Conservation (phyloP, 441 rosid genomes). For the Erysimum cheiri region DNA sequence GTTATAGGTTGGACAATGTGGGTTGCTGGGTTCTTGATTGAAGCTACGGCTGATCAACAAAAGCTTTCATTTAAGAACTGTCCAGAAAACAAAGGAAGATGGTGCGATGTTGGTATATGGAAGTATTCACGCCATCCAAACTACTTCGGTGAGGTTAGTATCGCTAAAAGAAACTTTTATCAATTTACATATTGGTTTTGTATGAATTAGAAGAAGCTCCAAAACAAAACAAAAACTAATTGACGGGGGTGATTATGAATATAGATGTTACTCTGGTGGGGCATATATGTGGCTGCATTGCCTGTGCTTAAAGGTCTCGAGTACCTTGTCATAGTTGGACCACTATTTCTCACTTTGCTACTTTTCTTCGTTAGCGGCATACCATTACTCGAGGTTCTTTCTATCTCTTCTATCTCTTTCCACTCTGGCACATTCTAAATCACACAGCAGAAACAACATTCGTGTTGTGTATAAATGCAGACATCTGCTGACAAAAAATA, state of each 20-base stretch:
- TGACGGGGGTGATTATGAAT: conserved; percentile 18
- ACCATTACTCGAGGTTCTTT: conserved; percentile 88
- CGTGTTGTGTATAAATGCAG: conserved; percentile 51
- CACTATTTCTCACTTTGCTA: conserved; percentile 77
- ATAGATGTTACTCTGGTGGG: conserved; percentile 97
- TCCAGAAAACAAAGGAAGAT: conserved; percentile 78
- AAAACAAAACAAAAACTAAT: conserved; percentile 20
- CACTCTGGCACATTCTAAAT: background rate
- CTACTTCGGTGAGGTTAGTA: conserved; percentile 93
- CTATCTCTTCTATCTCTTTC: conserved; percentile 13
- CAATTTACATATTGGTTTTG: background rate
- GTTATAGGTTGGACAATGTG: conserved; percentile 91
- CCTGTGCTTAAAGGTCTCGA: conserved; percentile 77
- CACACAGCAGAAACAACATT: conserved; percentile 11
- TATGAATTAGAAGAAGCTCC: background rate
- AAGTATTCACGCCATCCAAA: conserved; percentile 90
- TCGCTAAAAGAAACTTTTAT: background rate
- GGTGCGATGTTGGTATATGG: conserved; percentile 92
- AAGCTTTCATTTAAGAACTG: conserved; percentile 77
- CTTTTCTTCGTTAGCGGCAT: conserved; percentile 91
- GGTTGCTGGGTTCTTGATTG: conserved; percentile 62
- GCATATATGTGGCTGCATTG: conserved; percentile 73
- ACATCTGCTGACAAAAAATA: conserved; percentile 84
- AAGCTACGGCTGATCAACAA: conserved; percentile 89
- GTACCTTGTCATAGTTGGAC: conserved; percentile 87